A percentile compares a stretch with the other conserved stretches of the same genome.
phyloP scores from a whole-genome alignment of 140 eudicot genomes.

The Senecio squalidus region DNA sequence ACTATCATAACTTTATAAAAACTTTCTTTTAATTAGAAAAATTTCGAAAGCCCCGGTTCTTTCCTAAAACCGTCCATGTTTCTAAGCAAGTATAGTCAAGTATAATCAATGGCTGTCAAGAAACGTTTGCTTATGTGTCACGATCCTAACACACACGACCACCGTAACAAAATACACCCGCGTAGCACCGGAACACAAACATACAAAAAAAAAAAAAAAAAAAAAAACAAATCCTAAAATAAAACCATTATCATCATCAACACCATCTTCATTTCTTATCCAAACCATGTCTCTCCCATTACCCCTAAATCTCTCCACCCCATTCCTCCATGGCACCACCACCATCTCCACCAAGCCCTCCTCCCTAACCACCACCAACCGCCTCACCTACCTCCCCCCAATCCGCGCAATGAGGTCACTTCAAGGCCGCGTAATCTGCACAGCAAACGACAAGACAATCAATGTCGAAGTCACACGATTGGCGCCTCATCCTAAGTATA shows the following conservation, averaged over 20 bases:
- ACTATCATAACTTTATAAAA: too few relatives aligned
- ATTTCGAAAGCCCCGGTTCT: background rate
- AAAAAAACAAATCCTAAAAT: slow-evolving; percentile 16
- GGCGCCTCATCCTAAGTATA: slow-evolving; percentile 93
- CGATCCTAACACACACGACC: background rate
- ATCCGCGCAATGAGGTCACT: slow-evolving; percentile 67
- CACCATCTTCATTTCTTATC: slow-evolving; percentile 33
- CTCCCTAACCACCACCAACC: slow-evolving; percentile 17
- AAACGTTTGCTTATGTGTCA: background rate
- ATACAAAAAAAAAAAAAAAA: slow-evolving; percentile 17
- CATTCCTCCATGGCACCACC: slow-evolving; percentile 73
- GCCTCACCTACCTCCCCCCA: slow-evolving; percentile 29
- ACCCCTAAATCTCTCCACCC: slow-evolving; percentile 55
- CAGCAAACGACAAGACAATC: slow-evolving; percentile 80
- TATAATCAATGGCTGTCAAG: background rate
- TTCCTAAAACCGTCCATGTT: background rate
- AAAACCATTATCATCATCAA: slow-evolving; percentile 20
- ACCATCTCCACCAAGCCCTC: slow-evolving; percentile 36
- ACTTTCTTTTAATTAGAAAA: background rate
- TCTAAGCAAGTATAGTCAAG: background rate
- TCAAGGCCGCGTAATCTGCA: slow-evolving; percentile 76
- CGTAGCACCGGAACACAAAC: background rate
- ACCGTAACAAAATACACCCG: background rate
- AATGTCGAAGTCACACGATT: slow-evolving; percentile 75
- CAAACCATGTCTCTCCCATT: slow-evolving; percentile 55